Base-by-base conservation (phyloP, 2,329 filamentous ascomycete species). In the Microcyclospora tardicrescens region DNA sequence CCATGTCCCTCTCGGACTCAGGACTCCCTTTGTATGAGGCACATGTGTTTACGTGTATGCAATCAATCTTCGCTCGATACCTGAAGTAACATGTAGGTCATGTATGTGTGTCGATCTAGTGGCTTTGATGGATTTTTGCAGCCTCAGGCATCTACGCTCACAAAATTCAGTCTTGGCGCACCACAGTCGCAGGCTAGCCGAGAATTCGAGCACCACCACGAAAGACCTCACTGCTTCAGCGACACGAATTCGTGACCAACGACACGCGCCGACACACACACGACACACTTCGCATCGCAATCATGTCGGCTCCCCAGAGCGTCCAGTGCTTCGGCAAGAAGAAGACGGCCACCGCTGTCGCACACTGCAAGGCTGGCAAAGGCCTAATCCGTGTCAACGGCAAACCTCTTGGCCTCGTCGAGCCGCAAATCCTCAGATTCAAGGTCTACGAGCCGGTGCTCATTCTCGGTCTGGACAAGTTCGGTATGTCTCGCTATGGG, bases 381-480 rank as follows among this genome's bases (percentile, higher is more conserved):
- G 91, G 91, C 69, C 80, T 96, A 61, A 78, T 98, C 72, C 94
- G 93, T 77, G 91, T 95, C 72, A 98, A 96, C 77, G 91, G 91
- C 72, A 84, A 85, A 67, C 91, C 91, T 62, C 80, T 98, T 61
- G 74, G 75, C 62, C 84, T 96, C 61, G 83, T 94, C 61, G 84
- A 95, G 75, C 87, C 91, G 60, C 84, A 94, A 73, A 81, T 94
- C 69, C 78, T 98, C 62, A 83, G 91, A 69, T 95, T 93, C 81
- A 96, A 95, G 83, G 87, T 96, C 72, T 98, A 98, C 81, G 91
- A 98, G 74, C 91, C 91, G 59, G 73, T 98, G 69, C 81, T 98
- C 60, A 84, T 98, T 64, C 79, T 96, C 64, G 91, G 91, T 58
- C 78, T 93, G 61, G 91, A 98, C 74, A 96, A 94, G 73, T 94